These are phyloP conservation scores for Saccharomyces kudriavzevii DNA, from an alignment of 805 yeast genomes.

Conservation along the genomic window DNA sequence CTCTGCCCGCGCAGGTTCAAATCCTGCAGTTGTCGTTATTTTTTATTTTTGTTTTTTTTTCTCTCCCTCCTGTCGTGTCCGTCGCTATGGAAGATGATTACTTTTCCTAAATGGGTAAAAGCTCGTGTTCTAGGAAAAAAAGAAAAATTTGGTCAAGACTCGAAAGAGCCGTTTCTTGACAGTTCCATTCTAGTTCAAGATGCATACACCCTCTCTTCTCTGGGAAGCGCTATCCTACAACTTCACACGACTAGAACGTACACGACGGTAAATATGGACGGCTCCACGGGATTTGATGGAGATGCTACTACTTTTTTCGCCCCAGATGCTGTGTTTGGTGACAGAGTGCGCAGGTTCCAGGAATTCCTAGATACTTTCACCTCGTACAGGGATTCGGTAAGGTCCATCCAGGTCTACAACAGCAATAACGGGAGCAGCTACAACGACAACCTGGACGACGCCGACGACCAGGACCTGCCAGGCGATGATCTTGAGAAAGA, in stretches of 20 bases:
- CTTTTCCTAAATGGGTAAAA: not conserved
- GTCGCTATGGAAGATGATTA: not conserved
- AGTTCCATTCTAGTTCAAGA: not conserved
- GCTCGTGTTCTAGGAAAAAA: not conserved
- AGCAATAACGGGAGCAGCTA: conserved; percentile 29
- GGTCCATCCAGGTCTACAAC: conserved; percentile 61
- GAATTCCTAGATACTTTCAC: conserved; percentile 70
- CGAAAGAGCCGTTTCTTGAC: not conserved
- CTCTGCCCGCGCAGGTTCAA: conserved; percentile 53
- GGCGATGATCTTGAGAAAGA: conserved; percentile 8
- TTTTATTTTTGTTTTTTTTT: conserved; percentile 16
- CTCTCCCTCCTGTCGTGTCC: not conserved
- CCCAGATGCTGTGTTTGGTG: conserved; percentile 52
- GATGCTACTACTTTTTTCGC: conserved; percentile 13
- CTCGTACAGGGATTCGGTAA: conserved; percentile 61
- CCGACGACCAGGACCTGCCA: conserved; percentile 3
- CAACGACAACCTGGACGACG: conserved; percentile 9
- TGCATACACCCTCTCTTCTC: not conserved
- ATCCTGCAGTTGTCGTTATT: conserved; percentile 57
- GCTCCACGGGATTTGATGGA: conserved; percentile 4
- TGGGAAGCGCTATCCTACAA: not conserved
- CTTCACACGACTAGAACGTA: no score
- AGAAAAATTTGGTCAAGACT: not conserved
- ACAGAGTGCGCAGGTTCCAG: conserved; percentile 79
- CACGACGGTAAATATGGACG: not conserved